Percentiles rank a stretch among this genome's conserved stretches.
Evolutionary conservation across 805 yeast genomes (phyloP).

Genomic region (Monosporozyma servazzii): DNA sequence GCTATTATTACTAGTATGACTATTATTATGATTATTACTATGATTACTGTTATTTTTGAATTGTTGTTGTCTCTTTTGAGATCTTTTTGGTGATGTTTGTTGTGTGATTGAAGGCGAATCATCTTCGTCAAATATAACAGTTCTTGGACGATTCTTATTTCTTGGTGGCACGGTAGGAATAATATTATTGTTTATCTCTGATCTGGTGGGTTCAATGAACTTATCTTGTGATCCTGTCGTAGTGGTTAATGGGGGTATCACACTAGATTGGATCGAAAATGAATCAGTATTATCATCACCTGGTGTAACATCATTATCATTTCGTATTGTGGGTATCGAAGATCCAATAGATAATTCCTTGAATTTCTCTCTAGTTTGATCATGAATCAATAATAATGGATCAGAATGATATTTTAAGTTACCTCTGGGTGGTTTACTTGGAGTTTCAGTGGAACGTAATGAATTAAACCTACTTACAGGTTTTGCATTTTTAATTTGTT

Average conservation of each 20-base stretch:
- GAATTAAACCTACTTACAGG: conserved; percentile 16
- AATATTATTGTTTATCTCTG: conserved; percentile 12
- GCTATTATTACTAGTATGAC: not conserved
- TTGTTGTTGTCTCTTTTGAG: not conserved
- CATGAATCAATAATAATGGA: not conserved
- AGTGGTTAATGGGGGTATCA: conserved; percentile 21
- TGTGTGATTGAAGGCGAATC: not conserved
- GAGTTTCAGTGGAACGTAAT: conserved; percentile 1
- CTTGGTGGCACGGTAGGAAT: conserved; percentile 29
- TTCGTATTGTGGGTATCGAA: not conserved
- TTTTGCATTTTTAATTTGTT: conserved; percentile 16
- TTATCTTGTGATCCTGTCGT: conserved; percentile 9
- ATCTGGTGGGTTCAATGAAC: conserved; percentile 14
- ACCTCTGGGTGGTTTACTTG: not conserved
- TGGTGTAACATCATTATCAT: conserved; percentile 1
- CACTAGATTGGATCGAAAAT: conserved; percentile 20
- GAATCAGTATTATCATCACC: conserved; percentile 5
- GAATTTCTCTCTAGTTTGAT: not conserved
- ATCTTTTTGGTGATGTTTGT: not conserved
- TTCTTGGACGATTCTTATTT: conserved; percentile 26
- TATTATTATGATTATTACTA: too few species aligned
- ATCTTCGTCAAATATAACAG: conserved; percentile 14
- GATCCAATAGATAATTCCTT: conserved; percentile 8
- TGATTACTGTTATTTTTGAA: not conserved
- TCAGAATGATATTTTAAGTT: not conserved